A percentile compares a stretch with the other conserved stretches of the same genome.
These are phyloP conservation scores for Schizosaccharomyces octosporus DNA, from an alignment of 805 yeast genomes.

Conservation along the genomic window DNA sequence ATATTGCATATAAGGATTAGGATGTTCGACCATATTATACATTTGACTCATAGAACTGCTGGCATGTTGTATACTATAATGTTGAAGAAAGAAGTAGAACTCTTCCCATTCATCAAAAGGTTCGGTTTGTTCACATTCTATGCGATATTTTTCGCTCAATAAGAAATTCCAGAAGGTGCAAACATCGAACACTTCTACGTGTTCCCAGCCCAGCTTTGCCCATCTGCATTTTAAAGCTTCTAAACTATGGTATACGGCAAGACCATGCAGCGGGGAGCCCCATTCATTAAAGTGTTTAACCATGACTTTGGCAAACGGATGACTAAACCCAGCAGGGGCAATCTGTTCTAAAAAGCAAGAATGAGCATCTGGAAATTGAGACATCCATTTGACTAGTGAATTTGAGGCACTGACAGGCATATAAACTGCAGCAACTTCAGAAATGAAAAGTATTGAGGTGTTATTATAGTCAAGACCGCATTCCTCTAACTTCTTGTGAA, in stretches of 20 bases:
- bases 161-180: conserved; percentile 30
- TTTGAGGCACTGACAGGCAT: conserved; percentile 48
- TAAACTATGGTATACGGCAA: conserved; percentile 28
- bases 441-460: conserved; percentile 28
- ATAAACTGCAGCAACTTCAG: conserved; percentile 65
- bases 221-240: conserved; percentile 29
- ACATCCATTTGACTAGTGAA: conserved; percentile 26
- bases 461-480: conserved; percentile 5
- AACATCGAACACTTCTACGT: conserved; percentile 21
- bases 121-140: conserved; percentile 26
- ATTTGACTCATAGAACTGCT: not conserved
- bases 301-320: conserved; percentile 57
- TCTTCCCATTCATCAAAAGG: conserved; percentile 72
- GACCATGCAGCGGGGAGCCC: conserved; percentile 45
- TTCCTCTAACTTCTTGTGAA: conserved; percentile 9
- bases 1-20: not conserved
- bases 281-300: conserved; percentile 40
- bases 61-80: conserved; percentile 18
- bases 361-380: conserved; percentile 18
- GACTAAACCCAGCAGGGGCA: conserved; percentile 34
- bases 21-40: not conserved
- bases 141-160: conserved; percentile 18
- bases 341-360: conserved; percentile 35
- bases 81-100: conserved; percentile 49
- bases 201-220: conserved; percentile 19